These are phyloP conservation scores for Glycine soja DNA, from an alignment of 306 rosid species.

Conservation along the genomic window DNA sequence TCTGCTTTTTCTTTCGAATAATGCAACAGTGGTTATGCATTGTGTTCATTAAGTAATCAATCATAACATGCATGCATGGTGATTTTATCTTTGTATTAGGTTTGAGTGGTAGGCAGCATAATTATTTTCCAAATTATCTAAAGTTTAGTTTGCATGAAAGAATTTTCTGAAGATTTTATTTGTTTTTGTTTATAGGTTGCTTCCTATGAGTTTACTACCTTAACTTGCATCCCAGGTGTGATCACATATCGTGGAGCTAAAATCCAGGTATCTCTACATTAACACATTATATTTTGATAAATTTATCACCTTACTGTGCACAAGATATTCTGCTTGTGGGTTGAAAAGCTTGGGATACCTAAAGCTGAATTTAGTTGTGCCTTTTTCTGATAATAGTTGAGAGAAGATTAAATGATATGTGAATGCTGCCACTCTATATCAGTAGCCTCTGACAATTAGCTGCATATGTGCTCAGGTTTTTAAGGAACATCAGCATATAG, in stretches of 20 bases:
- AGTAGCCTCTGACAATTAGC: slow-evolving; percentile 2
- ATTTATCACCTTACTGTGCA: slow-evolving; percentile 2
- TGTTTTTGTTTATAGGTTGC: slow-evolving; percentile 75
- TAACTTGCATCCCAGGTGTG: slow-evolving; percentile 98
- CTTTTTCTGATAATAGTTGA: neutral
- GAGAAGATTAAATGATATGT: slow-evolving; percentile 34
- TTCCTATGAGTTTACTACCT: slow-evolving; percentile 95
- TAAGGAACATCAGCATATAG: neutral
- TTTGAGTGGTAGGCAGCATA: slow-evolving; percentile 11
- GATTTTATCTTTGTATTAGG: slow-evolving; percentile 12
- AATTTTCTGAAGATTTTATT: slow-evolving; percentile 43
- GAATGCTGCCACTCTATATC: neutral
- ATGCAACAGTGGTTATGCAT: slow-evolving; percentile 1
- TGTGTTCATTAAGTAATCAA: neutral
- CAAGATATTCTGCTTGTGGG: slow-evolving; percentile 20
- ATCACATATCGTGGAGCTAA: slow-evolving; percentile 90
- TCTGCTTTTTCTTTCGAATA: neutral
- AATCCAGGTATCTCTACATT: slow-evolving; percentile 74
- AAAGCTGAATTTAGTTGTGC: slow-evolving; percentile 4
- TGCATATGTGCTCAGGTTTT: slow-evolving; percentile 1
- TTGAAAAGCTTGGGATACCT: slow-evolving; percentile 21
- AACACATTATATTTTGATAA: slow-evolving; percentile 20
- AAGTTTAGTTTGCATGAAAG: slow-evolving; percentile 35
- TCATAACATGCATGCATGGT: neutral
- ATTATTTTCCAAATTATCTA: slow-evolving; percentile 24